phyloP scores from a whole-genome alignment of 1,284 basidiomycete species.

The Microstroma glucosiphilum region DNA sequence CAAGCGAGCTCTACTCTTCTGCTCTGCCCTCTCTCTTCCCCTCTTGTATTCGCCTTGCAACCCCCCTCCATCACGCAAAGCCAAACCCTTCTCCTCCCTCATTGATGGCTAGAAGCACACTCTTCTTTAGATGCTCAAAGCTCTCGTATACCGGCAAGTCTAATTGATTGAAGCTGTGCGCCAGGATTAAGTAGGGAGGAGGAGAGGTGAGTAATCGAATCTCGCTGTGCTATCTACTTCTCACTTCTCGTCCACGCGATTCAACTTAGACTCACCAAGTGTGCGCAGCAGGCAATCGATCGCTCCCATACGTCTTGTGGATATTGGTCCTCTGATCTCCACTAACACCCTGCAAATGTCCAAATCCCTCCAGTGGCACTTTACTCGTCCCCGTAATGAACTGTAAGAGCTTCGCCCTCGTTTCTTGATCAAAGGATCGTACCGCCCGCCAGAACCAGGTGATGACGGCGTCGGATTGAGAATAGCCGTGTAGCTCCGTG shows the following conservation, averaged over 20 bases:
- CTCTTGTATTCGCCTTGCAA: too few relatives aligned
- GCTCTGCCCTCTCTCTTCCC: too few relatives aligned
- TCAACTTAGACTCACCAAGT: slow-evolving; percentile 62
- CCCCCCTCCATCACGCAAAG: slow-evolving; percentile 28
- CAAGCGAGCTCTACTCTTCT: too few relatives aligned
- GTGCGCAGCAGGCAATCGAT: slow-evolving; percentile 80
- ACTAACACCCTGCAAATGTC: slow-evolving; percentile 85
- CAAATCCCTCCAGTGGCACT: slow-evolving; percentile 88
- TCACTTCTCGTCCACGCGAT: neutral
- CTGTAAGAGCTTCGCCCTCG: slow-evolving; percentile 77
- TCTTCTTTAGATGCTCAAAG: slow-evolving; percentile 38
- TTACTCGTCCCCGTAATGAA: slow-evolving; percentile 89
- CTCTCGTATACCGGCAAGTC: slow-evolving; percentile 49
- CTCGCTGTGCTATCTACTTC: neutral
- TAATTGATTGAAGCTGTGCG: slow-evolving; percentile 51
- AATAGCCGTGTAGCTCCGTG: slow-evolving; percentile 80
- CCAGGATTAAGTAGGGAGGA: neutral
- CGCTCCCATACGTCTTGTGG: slow-evolving; percentile 82
- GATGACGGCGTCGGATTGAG: slow-evolving; percentile 73
- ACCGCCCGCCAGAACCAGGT: slow-evolving; percentile 99
- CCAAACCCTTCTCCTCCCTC: slow-evolving; percentile 50
- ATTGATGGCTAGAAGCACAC: slow-evolving; percentile 42
- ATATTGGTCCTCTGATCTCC: slow-evolving; percentile 95
- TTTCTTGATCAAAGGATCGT: slow-evolving; percentile 93
- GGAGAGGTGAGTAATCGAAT: neutral